Percentiles rank a stretch among this genome's conserved stretches.
Conservation (phyloP, 192 early-diverging fungal species). For the Linnemannia zychae region DNA sequence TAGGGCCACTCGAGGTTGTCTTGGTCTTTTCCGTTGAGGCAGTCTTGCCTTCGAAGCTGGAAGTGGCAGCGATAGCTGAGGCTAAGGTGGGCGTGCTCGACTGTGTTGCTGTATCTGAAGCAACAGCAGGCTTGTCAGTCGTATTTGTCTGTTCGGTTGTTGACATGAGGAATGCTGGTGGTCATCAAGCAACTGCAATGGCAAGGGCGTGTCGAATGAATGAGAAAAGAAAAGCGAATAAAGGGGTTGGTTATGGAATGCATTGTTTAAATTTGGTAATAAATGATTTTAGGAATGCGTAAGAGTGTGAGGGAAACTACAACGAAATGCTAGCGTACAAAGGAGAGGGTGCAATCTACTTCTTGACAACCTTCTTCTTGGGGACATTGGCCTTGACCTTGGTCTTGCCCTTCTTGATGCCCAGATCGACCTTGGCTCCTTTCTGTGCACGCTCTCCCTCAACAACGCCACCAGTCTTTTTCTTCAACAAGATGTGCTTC, state of each 20-base stretch:
- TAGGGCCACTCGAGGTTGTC: neutral
- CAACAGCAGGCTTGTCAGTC: neutral
- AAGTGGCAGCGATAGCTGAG: neutral
- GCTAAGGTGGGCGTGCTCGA: neutral
- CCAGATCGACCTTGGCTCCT: conserved; percentile 53
- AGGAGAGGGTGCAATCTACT: conserved; percentile 8
- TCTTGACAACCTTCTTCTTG: conserved; percentile 57
- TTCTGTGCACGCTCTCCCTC: conserved; percentile 54
- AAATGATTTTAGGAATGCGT: neutral
- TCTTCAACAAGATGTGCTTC: conserved; percentile 44
- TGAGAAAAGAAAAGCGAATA: neutral
- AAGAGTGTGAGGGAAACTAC: neutral
- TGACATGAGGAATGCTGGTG: neutral
- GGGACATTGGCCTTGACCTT: conserved; percentile 55
- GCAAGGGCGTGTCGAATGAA: neutral
- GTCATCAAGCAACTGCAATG: neutral
- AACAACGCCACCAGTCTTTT: conserved; percentile 40
- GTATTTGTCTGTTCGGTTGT: neutral
- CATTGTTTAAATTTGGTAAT: neutral
- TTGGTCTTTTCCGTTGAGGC: neutral
- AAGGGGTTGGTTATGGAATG: neutral
- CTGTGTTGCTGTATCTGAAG: neutral
- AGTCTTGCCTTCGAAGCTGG: neutral
- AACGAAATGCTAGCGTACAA: neutral
- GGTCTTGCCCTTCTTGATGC: conserved; percentile 56